A percentile compares a stretch with the other conserved stretches of the same genome.
Evolutionary conservation across 768 basidiomycete species (phyloP).

Genomic region (Rhodotorula diobovata): DNA sequence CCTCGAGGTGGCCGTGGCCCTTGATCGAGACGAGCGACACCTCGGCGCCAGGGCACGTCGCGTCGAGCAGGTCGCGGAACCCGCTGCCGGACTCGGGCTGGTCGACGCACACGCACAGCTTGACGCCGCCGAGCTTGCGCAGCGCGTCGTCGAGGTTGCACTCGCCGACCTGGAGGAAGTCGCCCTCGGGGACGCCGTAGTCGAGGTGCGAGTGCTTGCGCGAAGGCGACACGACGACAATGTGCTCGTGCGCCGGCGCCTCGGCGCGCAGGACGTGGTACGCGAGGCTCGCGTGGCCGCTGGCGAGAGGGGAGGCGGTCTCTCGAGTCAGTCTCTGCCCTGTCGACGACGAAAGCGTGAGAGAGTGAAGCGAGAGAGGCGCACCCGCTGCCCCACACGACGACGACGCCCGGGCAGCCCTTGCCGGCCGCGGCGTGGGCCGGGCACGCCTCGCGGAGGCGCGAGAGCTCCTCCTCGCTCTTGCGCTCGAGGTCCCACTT

Average conservation of each 20-base stretch:
- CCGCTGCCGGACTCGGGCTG: constrained; percentile 2
- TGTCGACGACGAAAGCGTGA: neutral
- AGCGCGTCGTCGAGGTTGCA: constrained; percentile 6
- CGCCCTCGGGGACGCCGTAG: neutral
- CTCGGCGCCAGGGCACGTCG: constrained; percentile 12
- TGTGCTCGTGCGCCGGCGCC: neutral
- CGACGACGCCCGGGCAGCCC: neutral
- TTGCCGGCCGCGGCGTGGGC: neutral
- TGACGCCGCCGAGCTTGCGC: constrained; percentile 10
- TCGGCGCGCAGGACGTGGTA: constrained; percentile 1
- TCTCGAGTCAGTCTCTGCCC: too few relatives aligned
- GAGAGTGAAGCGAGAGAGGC: neutral
- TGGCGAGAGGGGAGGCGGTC: neutral
- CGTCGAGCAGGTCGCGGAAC: constrained; percentile 9
- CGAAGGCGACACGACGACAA: constrained; percentile 22
- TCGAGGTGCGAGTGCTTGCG: constrained; percentile 5
- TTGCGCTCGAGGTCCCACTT: neutral
- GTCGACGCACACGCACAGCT: constrained; percentile 14
- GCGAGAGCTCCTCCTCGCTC: neutral
- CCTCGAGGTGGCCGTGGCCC: neutral
- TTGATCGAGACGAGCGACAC: constrained; percentile 8
- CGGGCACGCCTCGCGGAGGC: neutral
- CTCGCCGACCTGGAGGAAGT: constrained; percentile 5
- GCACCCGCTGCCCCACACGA: constrained; percentile 14
- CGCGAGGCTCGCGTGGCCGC: constrained; percentile 19